Evolutionary conservation across 202 grass and related monocot genomes (phyloP), one percentile per base, ranked within the genome.

Genomic region (Dendrocalamus latiflorus): DNA sequence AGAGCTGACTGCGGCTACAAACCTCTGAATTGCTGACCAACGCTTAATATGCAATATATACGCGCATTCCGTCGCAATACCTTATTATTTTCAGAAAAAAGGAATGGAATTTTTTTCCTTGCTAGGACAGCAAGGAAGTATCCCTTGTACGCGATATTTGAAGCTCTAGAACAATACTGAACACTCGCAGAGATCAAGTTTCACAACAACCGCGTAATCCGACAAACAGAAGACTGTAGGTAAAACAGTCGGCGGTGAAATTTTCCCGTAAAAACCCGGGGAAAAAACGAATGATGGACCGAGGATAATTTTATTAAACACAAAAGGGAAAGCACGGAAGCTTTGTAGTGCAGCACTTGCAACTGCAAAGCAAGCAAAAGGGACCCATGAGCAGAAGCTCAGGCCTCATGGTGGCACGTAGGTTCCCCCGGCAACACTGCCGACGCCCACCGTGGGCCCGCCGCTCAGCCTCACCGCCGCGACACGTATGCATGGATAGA

Each of bases 331-430:
- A 28, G 55, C 71, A 34, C 13, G 33, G 66, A 88, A 20, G 81
- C 87, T 85, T 85, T 81, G 82, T 68, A 89, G 82, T 81, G 82
- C 87, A 81, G 87, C 87, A 89, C 64, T 81, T 85, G 87, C 70
- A 81, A 69, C 70, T 81, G 82, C 77, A 66, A 0, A 74, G 71
- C 56, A 85, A 89, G 87, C 87, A 77, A 89, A 85, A 85, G 70
- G 71, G 71, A 72, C 77, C 70, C 64, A 81, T 17, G 87, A 85
- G 71, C 87, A 89, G n/a, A n/a, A n/a, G 49, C 16, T 17, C 6
- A 16, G 54, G 17, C 67, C 24, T 4, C 54, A 38, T 15, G 25
- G 67, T 68, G 72, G 65, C 84, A 79, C 83, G 70, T 81, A 72
- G 57, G 13, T 50, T n/a, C n/a, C n/a, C n/a, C n/a, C n/a, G n/a